Evolutionary conservation across 2,329 filamentous ascomycete species (phyloP), one percentile per base, ranked within the genome.

Genomic region (Botryotinia narcissicola): DNA sequence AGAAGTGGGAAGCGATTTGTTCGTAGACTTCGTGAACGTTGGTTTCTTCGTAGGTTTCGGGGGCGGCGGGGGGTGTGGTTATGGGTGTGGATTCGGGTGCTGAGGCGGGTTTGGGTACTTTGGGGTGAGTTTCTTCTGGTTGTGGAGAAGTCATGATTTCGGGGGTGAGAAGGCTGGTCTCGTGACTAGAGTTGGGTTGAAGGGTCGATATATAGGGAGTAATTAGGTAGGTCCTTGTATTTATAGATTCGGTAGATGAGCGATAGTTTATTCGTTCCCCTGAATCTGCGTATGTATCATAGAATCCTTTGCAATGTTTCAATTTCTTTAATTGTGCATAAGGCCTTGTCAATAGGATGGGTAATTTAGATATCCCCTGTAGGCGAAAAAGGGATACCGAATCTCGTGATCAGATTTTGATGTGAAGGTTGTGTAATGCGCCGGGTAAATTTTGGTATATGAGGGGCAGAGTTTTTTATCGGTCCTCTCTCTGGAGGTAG

Each of bases 11-110:
- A 48, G 93, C 93, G 81, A 96, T 96, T 79, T 92, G 88, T 82
- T 95, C 93, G 85, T 99, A 99, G 76, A 99, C 93, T 73, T 89
- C 86, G 83, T 99, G 96, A 73, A 99, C 96, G 83, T 98, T 93
- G 77, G 91, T 84, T 76, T 91, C 87, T 84, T 99, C 96, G 84
- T 97, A 98, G 46, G 83, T 82, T 75, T 87, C 86, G 46, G 80
- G 78, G 6, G 51, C 62, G 54, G 35, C 64, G 7, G 70, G 64
- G 9, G 64, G 64, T 29, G 35, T 14, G 35, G 32, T 37, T 37
- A 67, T 68, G 18, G 54, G 54, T 6, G 64, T 68, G 32, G 64
- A 68, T 54, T 48, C 46, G 48, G 64, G 64, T 48, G 64, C 64
- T 3, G 64, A 67, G n/a, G 48, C 35, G 35, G 48, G 22, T 42